Evolutionary conservation across 1,284 basidiomycete genomes (phyloP), one percentile per base, ranked within the genome.

Genomic region (Puccinia hordei): DNA sequence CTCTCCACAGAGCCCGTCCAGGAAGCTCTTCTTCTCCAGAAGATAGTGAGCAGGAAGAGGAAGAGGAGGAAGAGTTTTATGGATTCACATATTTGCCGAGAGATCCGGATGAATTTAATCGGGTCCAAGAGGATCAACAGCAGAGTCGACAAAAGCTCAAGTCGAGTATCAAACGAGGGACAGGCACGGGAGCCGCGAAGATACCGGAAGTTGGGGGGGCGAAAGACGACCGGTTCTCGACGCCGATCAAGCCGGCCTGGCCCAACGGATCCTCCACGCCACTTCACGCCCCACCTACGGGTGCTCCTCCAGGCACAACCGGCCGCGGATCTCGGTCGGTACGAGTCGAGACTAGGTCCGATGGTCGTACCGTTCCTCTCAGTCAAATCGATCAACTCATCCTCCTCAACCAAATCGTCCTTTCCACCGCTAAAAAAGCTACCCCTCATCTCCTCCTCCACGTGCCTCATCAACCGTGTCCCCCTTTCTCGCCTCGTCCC

Each of bases 191-290:
- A 61, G n/a, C n/a, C n/a, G n/a, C n/a, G n/a, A n/a, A n/a, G n/a
- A n/a, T n/a, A n/a, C n/a, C n/a, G n/a, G n/a, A n/a, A n/a, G 59
- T 19, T 1, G 33, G 59, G 33, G 19, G 61, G 59, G 30, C 27
- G 22, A 19, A 10, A 24, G 66, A 73, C 30, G 72, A 73, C 57
- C 51, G 72, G 27, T 73, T 59, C 33, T 57, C 38, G 41, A 73
- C 72, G 41, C 72, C 72, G 2, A 63, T 63, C 59, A 63, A 63
- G 33, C 33, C 59, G 15, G 5, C 59, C 15, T n/a, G 59, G 33
- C 30, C 27, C 9, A 27, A 12, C n/a, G 8, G 27, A 22, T 57
- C n/a, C 9, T 4, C 27, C 10, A 17, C 17, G 17, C 59, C 33
- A 6, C 10, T 38, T 5, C 12, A 38, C 1, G 33, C 59, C 17